Percentiles rank a stretch among this genome's conserved stretches.
Evolutionary conservation across 2,329 filamentous ascomycete species (phyloP).

Genomic region (Penicillium vulpinum): DNA sequence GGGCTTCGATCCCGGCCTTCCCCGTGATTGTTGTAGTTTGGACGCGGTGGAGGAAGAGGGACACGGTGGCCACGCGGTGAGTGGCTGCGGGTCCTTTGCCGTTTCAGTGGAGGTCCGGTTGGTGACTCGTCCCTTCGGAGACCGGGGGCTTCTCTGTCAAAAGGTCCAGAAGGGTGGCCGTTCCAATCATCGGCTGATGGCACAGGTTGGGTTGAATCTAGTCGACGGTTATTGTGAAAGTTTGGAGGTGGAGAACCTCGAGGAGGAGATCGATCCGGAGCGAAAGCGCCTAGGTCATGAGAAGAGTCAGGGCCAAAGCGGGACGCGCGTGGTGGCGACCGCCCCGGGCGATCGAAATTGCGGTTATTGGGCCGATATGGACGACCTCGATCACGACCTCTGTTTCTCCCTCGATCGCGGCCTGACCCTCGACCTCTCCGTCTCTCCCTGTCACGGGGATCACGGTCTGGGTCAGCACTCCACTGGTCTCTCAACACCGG

Average conservation of each 20-base stretch:
- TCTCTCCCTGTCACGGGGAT: conserved; percentile 37
- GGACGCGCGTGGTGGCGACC: conserved; percentile 40
- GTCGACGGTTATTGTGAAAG: conserved; percentile 23
- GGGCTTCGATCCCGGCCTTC: conserved; percentile 42
- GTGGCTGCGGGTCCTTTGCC: conserved; percentile 44
- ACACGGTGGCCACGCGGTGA: conserved; percentile 33
- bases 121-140: conserved; percentile 34
- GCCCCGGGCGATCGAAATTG: conserved; percentile 44
- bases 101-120: conserved; percentile 36
- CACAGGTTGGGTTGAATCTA: conserved; percentile 21
- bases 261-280: conserved; percentile 25
- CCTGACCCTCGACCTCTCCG: conserved; percentile 46
- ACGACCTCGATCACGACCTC: conserved; percentile 43
- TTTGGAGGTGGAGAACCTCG: conserved; percentile 30
- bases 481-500: conserved; percentile 53
- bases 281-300: conserved; percentile 32
- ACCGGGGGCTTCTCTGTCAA: conserved; percentile 21
- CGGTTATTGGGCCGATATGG: conserved; percentile 35
- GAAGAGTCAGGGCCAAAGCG: conserved; percentile 34
- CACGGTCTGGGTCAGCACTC: conserved; percentile 47
- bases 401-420: conserved; percentile 41
- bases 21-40: conserved; percentile 31
- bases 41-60: conserved; percentile 25
- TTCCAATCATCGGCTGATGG: conserved; percentile 25
- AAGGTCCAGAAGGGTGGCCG: conserved; percentile 16